These are phyloP conservation scores for Echria macrotheca DNA, from an alignment of 495 filamentous ascomycete species.

Conservation along the genomic window DNA sequence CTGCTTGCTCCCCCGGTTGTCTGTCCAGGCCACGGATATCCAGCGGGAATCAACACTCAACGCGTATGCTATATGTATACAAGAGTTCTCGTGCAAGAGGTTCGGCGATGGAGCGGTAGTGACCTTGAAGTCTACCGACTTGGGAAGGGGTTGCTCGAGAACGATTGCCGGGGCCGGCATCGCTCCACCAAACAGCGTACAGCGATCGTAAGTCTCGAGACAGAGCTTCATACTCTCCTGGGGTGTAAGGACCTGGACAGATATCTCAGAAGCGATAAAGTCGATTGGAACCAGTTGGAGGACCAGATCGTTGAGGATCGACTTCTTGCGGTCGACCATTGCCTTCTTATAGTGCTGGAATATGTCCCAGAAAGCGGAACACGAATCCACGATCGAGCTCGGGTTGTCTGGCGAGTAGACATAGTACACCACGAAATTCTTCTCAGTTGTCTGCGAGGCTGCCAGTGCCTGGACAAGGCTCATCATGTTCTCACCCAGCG, in stretches of 20 bases:
- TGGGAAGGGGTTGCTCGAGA: slow-evolving; percentile 67
- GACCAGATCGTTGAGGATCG: slow-evolving; percentile 60
- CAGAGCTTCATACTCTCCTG: slow-evolving; percentile 63
- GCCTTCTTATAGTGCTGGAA: slow-evolving; percentile 61
- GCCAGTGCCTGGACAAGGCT: slow-evolving; percentile 34
- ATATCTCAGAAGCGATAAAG: slow-evolving; percentile 60
- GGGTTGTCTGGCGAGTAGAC: slow-evolving; percentile 67
- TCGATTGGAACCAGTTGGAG: slow-evolving; percentile 76
- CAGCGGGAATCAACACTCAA: slow-evolving; percentile 78
- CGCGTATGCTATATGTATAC: slow-evolving; percentile 82
- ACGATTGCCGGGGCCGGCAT: slow-evolving; percentile 66
- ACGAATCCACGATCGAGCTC: slow-evolving; percentile 66
- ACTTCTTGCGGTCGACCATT: slow-evolving; percentile 46
- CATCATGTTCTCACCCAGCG: slow-evolving; percentile 23
- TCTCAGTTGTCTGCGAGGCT: slow-evolving; percentile 28
- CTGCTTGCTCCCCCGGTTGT: slow-evolving; percentile 72
- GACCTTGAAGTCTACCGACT: slow-evolving; percentile 73
- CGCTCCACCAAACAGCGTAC: slow-evolving; percentile 50
- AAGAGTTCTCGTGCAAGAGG: slow-evolving; percentile 74
- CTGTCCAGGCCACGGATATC: slow-evolving; percentile 89
- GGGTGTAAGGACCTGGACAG: slow-evolving; percentile 63
- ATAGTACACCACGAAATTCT: slow-evolving; percentile 79
- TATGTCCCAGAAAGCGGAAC: slow-evolving; percentile 69
- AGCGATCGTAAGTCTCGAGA: slow-evolving; percentile 83
- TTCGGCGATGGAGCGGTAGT: slow-evolving; percentile 59